Evolutionary conservation across 306 rosid genomes (phyloP).

Genomic region (Castanospermum australe): DNA sequence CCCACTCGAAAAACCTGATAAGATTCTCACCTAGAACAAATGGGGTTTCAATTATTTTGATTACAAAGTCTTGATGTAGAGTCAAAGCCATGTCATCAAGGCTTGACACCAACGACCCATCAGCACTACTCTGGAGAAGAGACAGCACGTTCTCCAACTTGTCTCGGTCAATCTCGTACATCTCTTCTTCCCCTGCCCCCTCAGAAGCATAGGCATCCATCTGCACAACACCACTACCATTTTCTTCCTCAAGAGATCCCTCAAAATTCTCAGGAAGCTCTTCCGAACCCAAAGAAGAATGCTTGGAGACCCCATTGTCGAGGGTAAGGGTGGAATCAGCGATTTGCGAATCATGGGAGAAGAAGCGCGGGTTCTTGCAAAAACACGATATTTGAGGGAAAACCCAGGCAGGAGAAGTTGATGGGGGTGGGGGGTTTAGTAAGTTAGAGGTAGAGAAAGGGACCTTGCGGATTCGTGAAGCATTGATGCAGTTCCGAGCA

Average conservation of each 20-base stretch:
- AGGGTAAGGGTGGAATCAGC: not conserved
- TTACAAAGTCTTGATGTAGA: slow-evolving; percentile 47
- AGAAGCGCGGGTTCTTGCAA: slow-evolving; percentile 25
- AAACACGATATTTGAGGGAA: not conserved
- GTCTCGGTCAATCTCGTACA: slow-evolving; percentile 48
- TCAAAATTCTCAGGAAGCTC: not conserved
- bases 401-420: not conserved
- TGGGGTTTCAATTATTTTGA: slow-evolving; percentile 51
- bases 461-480: slow-evolving; percentile 29
- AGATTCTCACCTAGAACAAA: slow-evolving; percentile 53
- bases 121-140: slow-evolving; percentile 46
- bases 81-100: slow-evolving; percentile 49
- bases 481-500: not conserved
- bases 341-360: slow-evolving; percentile 27
- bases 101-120: slow-evolving; percentile 54
- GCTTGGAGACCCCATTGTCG: not conserved
- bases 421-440: not conserved
- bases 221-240: not conserved
- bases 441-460: slow-evolving; percentile 21
- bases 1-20: slow-evolving; percentile 69
- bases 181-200: slow-evolving; percentile 18
- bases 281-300: not conserved
- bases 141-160: slow-evolving; percentile 51
- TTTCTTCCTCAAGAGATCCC: slow-evolving; percentile 5
- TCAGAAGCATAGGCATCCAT: not conserved